These are phyloP conservation scores for Termitomyces sp. DNA, from an alignment of 768 basidiomycete genomes.

Conservation along the genomic window DNA sequence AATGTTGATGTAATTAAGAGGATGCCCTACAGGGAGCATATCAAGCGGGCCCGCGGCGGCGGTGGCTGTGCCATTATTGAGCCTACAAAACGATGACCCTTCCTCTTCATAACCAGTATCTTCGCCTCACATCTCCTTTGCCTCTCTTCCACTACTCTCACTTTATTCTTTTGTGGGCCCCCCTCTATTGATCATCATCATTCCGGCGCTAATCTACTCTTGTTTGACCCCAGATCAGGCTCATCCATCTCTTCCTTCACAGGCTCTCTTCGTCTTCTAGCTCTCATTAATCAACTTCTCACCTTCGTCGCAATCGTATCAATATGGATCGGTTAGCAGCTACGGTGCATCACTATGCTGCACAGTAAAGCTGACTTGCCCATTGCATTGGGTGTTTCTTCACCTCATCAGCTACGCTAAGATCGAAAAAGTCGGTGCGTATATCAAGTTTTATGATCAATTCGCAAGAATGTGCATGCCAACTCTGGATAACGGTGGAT, in stretches of 20 bases:
- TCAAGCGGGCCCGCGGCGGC: conserved; percentile 10
- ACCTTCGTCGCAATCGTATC: conserved; percentile 1
- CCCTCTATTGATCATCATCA: conserved; percentile 13
- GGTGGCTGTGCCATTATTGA: conserved; percentile 15
- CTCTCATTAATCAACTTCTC: conserved; percentile 1
- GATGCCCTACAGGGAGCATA: not conserved
- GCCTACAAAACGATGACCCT: conserved; percentile 13
- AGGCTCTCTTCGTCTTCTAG: conserved; percentile 8
- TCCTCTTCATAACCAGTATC: conserved; percentile 9
- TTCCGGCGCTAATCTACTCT: not conserved
- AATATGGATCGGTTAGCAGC: conserved; percentile 42
- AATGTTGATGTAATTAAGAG: conserved; percentile 7
- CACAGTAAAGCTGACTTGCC: conserved; percentile 11
- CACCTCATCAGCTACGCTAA: conserved; percentile 74
- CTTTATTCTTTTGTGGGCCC: conserved; percentile 12
- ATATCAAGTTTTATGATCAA: conserved; percentile 12
- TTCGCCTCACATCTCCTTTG: conserved; percentile 12
- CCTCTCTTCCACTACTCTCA: conserved; percentile 11
- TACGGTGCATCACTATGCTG: conserved; percentile 7
- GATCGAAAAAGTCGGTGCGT: conserved; percentile 97
- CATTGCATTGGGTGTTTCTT: conserved; percentile 5
- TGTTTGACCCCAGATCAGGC: conserved; percentile 7
- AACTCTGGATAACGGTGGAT: conserved; percentile 3
- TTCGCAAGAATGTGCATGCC: not conserved
- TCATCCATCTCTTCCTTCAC: conserved; percentile 10